Percentiles rank a stretch among this genome's conserved stretches.
phyloP scores from a whole-genome alignment of 331 rosid species.

The Ulmus americana region DNA sequence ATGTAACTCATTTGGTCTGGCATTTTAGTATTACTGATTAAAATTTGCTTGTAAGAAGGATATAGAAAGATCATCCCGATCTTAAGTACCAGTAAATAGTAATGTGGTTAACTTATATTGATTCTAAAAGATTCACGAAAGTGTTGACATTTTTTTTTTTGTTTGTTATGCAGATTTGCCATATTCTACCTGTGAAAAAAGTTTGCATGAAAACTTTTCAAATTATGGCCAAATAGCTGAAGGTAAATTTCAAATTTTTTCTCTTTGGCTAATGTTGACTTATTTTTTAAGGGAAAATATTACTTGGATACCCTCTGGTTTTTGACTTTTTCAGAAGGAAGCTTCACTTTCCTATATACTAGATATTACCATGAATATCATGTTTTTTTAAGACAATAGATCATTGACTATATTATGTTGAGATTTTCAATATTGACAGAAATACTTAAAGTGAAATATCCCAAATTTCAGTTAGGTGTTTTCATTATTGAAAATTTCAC shows the following conservation, averaged over 20 bases:
- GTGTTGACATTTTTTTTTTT: constrained; percentile 6
- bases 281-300: background rate
- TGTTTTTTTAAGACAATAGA: too few species aligned
- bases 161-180: constrained; percentile 63
- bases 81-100: too few species aligned
- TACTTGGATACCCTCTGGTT: too few species aligned
- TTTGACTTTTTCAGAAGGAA: background rate
- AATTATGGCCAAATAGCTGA: constrained; percentile 82
- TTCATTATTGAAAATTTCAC: too few species aligned
- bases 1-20: background rate
- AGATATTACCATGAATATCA: too few species aligned
- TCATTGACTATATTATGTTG: too few species aligned
- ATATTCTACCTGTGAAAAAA: constrained; percentile 53
- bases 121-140: background rate
- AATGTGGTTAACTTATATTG: too few species aligned
- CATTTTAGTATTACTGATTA: too few species aligned
- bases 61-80: background rate
- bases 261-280: background rate
- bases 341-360: background rate
- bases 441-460: too few species aligned
- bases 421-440: too few species aligned
- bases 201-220: constrained; percentile 60
- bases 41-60: background rate
- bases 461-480: too few species aligned
- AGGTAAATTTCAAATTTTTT: constrained; percentile 38